phyloP scores from a whole-genome alignment of 345 rosid genomes.

The Eucalyptus pauciflora region DNA sequence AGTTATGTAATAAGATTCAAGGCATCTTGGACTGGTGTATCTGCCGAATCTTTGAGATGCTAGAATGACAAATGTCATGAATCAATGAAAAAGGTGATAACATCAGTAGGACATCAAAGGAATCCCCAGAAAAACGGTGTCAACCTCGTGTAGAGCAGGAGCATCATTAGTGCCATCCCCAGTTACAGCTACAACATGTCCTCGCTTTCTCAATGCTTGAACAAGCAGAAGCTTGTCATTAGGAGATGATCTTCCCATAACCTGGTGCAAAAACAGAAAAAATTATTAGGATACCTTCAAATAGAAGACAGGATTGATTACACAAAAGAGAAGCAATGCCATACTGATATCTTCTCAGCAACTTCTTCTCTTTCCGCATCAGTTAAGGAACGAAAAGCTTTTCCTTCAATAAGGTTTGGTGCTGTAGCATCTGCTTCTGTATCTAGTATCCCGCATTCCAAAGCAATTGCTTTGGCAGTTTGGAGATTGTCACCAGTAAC shows the following conservation, averaged over 20 bases:
- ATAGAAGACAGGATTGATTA: not conserved
- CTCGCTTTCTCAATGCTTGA: slow-evolving; percentile 24
- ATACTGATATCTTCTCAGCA: slow-evolving; percentile 80
- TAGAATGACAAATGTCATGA: not conserved
- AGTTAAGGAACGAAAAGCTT: slow-evolving; percentile 54
- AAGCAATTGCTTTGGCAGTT: slow-evolving; percentile 93
- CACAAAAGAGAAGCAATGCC: not conserved
- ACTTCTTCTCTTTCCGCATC: slow-evolving; percentile 59
- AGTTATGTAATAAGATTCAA: not conserved
- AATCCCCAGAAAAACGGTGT: not conserved
- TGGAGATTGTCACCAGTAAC: slow-evolving; percentile 95
- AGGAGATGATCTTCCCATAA: slow-evolving; percentile 93
- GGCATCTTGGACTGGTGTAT: not conserved
- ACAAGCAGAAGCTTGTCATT: slow-evolving; percentile 49
- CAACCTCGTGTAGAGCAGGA: slow-evolving; percentile 34
- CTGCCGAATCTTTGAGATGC: not conserved
- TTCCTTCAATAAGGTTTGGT: slow-evolving; percentile 80
- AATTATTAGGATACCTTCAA: not conserved
- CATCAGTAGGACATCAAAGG: not conserved
- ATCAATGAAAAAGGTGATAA: not conserved
- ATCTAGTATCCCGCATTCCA: slow-evolving; percentile 83
- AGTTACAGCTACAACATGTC: slow-evolving; percentile 36
- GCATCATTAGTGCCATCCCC: slow-evolving; percentile 49
- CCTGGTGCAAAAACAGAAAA: slow-evolving; percentile 20
- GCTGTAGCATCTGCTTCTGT: slow-evolving; percentile 49